Evolutionary conservation across 2,329 filamentous ascomycete genomes (phyloP), one percentile per base, ranked within the genome.

Genomic region (Calonectria pseudoreteaudii): DNA sequence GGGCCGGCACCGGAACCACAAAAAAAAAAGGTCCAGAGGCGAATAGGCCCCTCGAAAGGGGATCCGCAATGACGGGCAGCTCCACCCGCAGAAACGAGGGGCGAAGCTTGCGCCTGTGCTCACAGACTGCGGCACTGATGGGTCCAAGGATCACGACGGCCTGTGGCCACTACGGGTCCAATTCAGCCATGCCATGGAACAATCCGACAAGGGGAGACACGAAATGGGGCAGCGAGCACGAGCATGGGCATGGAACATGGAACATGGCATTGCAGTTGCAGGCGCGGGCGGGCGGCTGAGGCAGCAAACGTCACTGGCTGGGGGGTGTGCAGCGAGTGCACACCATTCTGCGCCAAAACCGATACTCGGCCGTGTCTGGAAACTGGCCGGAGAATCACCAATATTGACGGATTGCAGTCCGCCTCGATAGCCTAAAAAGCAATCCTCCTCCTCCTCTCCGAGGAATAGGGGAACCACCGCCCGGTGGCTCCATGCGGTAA

Each of bases 61-160:
- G 66, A 60, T 78, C 78, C 77, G 73, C 76, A 75, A 71, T 75
- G 56, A 73, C 58, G 73, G 75, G 23, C 62, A 72, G 65, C 58
- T 80, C 78, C 78, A 80, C 78, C 50, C 47, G 52, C 50, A 49
- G 49, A 78, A 75, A 76, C 78, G 78, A 72, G 78, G 74, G 78
- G 77, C 62, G 71, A 56, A 64, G 53, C 65, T 8, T 64, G 53
- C 26, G 41, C 66, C 18, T 62, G 31, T 38, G 50, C 65, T 68
- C 34, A 31, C 65, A 56, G 44, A 47, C 28, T 53, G 50, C 23
- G 52, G 41, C 30, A 68, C 62, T 71, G 56, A 75, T 56, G 75
- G 75, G 68, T 72, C 73, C 49, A 74, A 52, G 73, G 73, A 58
- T 41, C 36, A 66, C 58, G 66, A 52, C 41, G 41, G 18, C 50